phyloP scores from a whole-genome alignment of 225 moss, liverwort and hornwort genomes.

The Polytrichum commune region DNA sequence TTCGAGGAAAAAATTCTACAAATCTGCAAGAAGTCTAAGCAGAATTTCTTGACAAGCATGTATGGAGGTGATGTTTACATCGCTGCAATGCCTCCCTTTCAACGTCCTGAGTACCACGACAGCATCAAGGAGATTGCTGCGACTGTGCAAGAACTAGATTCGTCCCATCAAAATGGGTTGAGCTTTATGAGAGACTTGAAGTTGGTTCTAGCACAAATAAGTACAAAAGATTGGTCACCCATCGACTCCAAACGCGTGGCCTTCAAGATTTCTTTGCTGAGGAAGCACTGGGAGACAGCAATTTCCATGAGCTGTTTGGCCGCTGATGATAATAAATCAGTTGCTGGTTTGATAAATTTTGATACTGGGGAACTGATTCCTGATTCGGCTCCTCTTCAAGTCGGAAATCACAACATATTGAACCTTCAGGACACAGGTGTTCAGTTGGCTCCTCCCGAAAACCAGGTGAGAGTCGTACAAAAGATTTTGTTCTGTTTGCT shows the following conservation, averaged over 20 bases:
- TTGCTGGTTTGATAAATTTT: slow-evolving; percentile 20
- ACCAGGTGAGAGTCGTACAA: background rate
- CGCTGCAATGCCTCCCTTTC: slow-evolving; percentile 62
- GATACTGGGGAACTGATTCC: slow-evolving; percentile 26
- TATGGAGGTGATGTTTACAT: slow-evolving; percentile 54
- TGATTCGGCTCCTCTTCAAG: slow-evolving; percentile 10
- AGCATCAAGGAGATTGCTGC: slow-evolving; percentile 46
- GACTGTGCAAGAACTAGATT: slow-evolving; percentile 21
- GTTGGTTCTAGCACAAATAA: slow-evolving; percentile 46
- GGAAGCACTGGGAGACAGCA: slow-evolving; percentile 30
- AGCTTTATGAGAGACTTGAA: slow-evolving; percentile 48
- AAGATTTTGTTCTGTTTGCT: background rate
- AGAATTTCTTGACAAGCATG: slow-evolving; percentile 66
- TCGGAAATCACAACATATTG: background rate
- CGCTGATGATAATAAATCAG: background rate
- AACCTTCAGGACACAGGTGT: slow-evolving; percentile 22
- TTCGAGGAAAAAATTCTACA: slow-evolving; percentile 48
- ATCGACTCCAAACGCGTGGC: slow-evolving; percentile 57
- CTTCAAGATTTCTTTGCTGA: slow-evolving; percentile 32
- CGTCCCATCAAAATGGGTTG: slow-evolving; percentile 26
- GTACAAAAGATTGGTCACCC: slow-evolving; percentile 55
- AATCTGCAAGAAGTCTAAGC: slow-evolving; percentile 39
- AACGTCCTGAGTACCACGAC: slow-evolving; percentile 46
- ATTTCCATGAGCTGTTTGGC: slow-evolving; percentile 24
- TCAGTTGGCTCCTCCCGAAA: slow-evolving; percentile 20